Conservation (phyloP, 1,139 yeast genomes). For the Debaryomyces coudertii region DNA sequence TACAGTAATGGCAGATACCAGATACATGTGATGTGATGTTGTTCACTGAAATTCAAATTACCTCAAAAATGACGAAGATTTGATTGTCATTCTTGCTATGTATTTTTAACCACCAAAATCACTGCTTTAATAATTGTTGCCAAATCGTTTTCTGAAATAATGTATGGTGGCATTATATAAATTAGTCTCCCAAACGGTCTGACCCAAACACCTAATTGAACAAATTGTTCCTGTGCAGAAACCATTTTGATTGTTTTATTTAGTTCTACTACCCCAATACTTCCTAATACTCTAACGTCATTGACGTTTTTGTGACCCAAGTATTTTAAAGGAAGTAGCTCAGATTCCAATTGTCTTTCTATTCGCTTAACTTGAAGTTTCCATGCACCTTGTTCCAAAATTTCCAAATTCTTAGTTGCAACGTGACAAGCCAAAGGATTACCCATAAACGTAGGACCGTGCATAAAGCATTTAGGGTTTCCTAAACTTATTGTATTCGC, state of each 20-base stretch:
- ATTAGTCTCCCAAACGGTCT: slow-evolving; percentile 27
- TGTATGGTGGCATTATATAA: slow-evolving; percentile 30
- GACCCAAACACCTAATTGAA: slow-evolving; percentile 24
- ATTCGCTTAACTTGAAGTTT: slow-evolving; percentile 9
- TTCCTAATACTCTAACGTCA: slow-evolving; percentile 17
- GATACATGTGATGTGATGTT: no score
- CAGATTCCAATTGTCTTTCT: slow-evolving; percentile 8
- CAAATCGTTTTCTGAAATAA: slow-evolving; percentile 21
- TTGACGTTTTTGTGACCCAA: slow-evolving; percentile 3
- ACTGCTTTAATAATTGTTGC: slow-evolving; percentile 12
- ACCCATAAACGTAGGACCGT: slow-evolving; percentile 40
- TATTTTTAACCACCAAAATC: slow-evolving; percentile 3
- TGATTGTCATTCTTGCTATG: not conserved
- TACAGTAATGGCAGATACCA: not conserved
- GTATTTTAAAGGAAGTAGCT: slow-evolving; percentile 11
- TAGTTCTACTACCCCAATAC: slow-evolving; percentile 31
- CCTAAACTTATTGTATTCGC: slow-evolving; percentile 15
- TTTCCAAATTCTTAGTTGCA: slow-evolving; percentile 29
- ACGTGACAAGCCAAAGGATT: slow-evolving; percentile 37
- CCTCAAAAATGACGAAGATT: not conserved
- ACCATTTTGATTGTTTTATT: slow-evolving; percentile 20
- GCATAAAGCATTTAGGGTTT: slow-evolving; percentile 18
- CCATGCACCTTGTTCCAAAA: slow-evolving; percentile 12
- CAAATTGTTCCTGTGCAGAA: slow-evolving; percentile 21
- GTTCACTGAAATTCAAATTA: not conserved